Conservation (phyloP, 352 stramenopile genomes). For the Phytophthora colocasiae region DNA sequence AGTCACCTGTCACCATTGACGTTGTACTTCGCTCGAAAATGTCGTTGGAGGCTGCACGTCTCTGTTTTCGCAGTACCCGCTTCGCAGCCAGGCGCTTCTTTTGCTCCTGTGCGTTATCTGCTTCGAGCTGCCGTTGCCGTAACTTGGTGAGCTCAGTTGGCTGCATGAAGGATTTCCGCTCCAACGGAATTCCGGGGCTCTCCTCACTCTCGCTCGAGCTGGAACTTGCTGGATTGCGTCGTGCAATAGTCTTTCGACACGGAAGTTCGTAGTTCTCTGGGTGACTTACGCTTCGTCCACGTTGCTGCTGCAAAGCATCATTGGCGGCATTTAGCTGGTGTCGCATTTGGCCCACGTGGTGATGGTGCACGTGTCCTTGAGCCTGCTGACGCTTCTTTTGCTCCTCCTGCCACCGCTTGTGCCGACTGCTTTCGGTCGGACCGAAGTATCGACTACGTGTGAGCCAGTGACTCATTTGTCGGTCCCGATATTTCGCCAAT, state of each 20-base stretch:
- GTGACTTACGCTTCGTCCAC: constrained; percentile 49
- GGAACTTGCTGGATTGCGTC: constrained; percentile 14
- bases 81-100: constrained; percentile 39
- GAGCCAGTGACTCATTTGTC: constrained; percentile 57
- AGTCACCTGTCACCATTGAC: constrained; percentile 17
- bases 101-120: constrained; percentile 20
- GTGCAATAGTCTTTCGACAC: constrained; percentile 9
- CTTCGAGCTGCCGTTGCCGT: constrained; percentile 38
- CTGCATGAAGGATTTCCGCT: constrained; percentile 68
- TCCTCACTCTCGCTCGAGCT: constrained; percentile 44
- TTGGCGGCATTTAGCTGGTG: constrained; percentile 6
- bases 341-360: constrained; percentile 13
- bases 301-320: constrained; percentile 30
- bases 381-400: constrained; percentile 66
- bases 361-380: constrained; percentile 32
- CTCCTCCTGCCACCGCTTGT: constrained; percentile 79
- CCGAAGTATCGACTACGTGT: constrained; percentile 82
- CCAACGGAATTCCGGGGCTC: constrained; percentile 37
- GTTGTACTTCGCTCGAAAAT: constrained; percentile 47
- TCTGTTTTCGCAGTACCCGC: constrained; percentile 46
- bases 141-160: constrained; percentile 58
- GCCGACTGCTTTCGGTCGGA: constrained; percentile 76
- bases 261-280: constrained; percentile 30
- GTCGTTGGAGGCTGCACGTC: constrained; percentile 45
- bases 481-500: constrained; percentile 62